phyloP scores from a whole-genome alignment of 495 filamentous ascomycete genomes.

The Penicillium alfredii region DNA sequence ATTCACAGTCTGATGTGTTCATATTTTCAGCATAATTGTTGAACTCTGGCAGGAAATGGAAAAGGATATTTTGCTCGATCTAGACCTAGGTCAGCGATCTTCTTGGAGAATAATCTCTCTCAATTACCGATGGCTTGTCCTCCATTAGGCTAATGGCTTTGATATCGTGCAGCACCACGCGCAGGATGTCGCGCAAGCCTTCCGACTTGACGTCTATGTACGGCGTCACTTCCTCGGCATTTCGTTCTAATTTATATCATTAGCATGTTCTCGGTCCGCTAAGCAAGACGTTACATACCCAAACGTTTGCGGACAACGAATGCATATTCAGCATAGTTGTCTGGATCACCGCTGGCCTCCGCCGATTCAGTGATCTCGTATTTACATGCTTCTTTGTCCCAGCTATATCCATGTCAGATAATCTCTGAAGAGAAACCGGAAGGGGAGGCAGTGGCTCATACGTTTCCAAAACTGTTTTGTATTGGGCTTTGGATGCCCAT shows the following conservation, averaged over 20 bases:
- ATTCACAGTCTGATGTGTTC: constrained; percentile 7
- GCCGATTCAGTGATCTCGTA: constrained; percentile 16
- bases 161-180: constrained; percentile 23
- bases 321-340: constrained; percentile 21
- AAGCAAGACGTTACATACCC: constrained; percentile 12
- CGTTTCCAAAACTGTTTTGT: constrained; percentile 19
- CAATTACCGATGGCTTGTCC: constrained; percentile 17
- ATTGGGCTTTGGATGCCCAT: constrained; percentile 14
- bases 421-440: constrained; percentile 6
- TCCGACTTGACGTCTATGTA: constrained; percentile 27
- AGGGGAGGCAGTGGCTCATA: constrained; percentile 10
- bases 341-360: constrained; percentile 10
- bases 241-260: constrained; percentile 17
- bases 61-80: constrained; percentile 30
- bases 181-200: constrained; percentile 26
- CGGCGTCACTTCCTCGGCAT: constrained; percentile 15
- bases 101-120: constrained; percentile 10
- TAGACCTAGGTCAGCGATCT: constrained; percentile 15
- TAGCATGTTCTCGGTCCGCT: constrained; percentile 5
- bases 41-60: constrained; percentile 29
- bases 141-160: constrained; percentile 28
- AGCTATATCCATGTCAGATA: constrained; percentile 17
- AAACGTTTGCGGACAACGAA: constrained; percentile 23
- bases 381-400: constrained; percentile 24
- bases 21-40: constrained; percentile 10